A percentile compares a stretch with the other conserved stretches of the same genome.
These are phyloP conservation scores for Polyporus arcularius DNA, from an alignment of 768 basidiomycete genomes.

Conservation along the genomic window DNA sequence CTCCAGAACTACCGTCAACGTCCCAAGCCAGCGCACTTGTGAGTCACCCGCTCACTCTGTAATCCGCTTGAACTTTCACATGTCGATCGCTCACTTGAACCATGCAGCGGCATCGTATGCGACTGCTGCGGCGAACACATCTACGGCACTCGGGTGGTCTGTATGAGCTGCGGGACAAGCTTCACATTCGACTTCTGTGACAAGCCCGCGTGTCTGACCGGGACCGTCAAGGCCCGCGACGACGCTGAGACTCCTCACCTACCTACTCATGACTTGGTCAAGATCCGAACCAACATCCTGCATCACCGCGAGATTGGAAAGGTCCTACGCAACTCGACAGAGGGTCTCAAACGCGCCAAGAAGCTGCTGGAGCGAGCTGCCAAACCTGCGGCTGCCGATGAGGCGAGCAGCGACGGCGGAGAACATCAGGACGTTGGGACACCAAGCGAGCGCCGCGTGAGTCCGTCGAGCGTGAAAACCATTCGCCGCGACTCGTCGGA, in stretches of 20 bases:
- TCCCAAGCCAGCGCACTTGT: not conserved
- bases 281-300: slow-evolving; percentile 20
- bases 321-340: slow-evolving; percentile 5
- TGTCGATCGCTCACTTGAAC: no score
- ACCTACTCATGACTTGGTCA: slow-evolving; percentile 22
- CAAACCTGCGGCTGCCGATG: no score
- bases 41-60: not conserved
- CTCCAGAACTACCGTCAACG: slow-evolving; percentile 7
- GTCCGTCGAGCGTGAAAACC: not conserved
- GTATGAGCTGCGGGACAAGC: slow-evolving; percentile 9
- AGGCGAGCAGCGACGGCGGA: not conserved
- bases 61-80: not conserved
- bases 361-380: not conserved
- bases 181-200: slow-evolving; percentile 26
- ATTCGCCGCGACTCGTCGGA: not conserved
- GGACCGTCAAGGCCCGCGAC: not conserved
- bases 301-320: slow-evolving; percentile 15
- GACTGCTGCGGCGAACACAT: slow-evolving; percentile 20
- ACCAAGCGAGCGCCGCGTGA: not conserved
- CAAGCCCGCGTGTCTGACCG: slow-evolving; percentile 13
- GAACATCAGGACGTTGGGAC: not conserved
- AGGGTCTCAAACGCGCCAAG: slow-evolving; percentile 2
- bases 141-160: slow-evolving; percentile 14
- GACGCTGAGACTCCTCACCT: slow-evolving; percentile 8
- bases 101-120: slow-evolving; percentile 13